Conservation (phyloP, 2,329 filamentous ascomycete genomes). For the Phialophora verrucosa region DNA sequence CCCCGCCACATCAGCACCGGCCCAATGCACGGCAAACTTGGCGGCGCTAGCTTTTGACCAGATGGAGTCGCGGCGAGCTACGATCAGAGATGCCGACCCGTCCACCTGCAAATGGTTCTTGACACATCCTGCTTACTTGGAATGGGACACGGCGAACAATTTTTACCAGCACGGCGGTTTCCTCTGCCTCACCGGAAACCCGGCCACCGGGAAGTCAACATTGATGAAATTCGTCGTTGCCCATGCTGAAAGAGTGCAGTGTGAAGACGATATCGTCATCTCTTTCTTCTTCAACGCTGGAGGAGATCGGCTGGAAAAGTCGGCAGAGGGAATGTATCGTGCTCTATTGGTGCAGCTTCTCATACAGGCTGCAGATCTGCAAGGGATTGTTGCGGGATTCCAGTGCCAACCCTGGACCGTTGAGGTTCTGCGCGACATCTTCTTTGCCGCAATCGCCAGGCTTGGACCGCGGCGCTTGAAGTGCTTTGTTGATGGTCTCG, state of each 20-base stretch:
- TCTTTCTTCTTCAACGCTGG: conserved; percentile 60
- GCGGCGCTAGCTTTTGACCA: conserved; percentile 48
- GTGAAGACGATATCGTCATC: conserved; percentile 40
- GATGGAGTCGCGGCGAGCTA: conserved; percentile 36
- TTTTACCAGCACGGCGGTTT: conserved; percentile 41
- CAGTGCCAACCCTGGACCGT: conserved; percentile 33
- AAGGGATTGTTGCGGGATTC: conserved; percentile 40
- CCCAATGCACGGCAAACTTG: conserved; percentile 36
- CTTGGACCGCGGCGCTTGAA: conserved; percentile 41
- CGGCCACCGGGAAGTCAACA: conserved; percentile 53
- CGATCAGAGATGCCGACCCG: neutral
- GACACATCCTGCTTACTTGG: neutral
- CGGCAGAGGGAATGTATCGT: conserved; percentile 57
- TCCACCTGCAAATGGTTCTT: neutral
- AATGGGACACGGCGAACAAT: neutral
- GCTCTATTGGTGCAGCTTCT: conserved; percentile 58
- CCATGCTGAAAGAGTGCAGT: conserved; percentile 32
- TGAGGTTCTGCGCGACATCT: conserved; percentile 42
- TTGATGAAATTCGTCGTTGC: conserved; percentile 52
- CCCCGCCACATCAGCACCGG: neutral
- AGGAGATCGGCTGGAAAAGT: conserved; percentile 53
- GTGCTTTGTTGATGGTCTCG: conserved; percentile 54
- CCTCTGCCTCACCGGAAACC: conserved; percentile 49
- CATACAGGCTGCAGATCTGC: conserved; percentile 43
- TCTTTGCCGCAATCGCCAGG: conserved; percentile 39